These are phyloP conservation scores for Hymenoscyphus fraxineus DNA, from an alignment of 2,329 filamentous ascomycete genomes.

Conservation along the genomic window DNA sequence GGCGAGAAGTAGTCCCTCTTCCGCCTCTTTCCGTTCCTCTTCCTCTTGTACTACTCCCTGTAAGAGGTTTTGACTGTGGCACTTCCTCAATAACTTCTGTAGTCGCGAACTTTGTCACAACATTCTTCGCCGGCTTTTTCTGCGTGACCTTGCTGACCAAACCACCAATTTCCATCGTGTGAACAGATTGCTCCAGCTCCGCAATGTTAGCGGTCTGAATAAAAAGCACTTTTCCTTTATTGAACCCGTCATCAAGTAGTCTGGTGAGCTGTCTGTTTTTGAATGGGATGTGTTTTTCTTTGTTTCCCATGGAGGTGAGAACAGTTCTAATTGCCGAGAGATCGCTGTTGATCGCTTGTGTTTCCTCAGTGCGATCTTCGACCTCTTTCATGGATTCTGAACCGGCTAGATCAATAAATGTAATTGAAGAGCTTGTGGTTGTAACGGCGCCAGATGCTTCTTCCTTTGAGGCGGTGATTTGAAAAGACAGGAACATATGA, in stretches of 20 bases:
- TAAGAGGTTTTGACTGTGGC: neutral
- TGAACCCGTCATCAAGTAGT: neutral
- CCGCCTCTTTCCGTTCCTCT: neutral
- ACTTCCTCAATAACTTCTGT: neutral
- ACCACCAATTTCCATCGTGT: neutral
- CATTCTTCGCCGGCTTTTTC: neutral
- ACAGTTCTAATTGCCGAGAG: neutral
- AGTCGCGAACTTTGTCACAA: neutral
- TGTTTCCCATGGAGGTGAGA: neutral
- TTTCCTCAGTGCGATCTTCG: neutral
- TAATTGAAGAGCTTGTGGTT: neutral
- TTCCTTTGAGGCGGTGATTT: neutral
- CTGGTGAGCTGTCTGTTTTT: neutral
- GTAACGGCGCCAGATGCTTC: neutral
- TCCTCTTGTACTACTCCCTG: neutral
- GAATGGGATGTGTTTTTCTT: neutral
- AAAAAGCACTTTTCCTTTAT: neutral
- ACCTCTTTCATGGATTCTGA: neutral
- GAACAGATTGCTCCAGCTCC: neutral
- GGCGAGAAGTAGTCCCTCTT: neutral
- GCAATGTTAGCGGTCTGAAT: neutral
- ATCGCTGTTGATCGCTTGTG: neutral
- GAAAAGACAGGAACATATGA: neutral
- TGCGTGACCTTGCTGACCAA: neutral
- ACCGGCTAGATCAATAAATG: neutral